Base-by-base conservation (phyloP, 768 basidiomycete species). In the Mycena crocata region DNA sequence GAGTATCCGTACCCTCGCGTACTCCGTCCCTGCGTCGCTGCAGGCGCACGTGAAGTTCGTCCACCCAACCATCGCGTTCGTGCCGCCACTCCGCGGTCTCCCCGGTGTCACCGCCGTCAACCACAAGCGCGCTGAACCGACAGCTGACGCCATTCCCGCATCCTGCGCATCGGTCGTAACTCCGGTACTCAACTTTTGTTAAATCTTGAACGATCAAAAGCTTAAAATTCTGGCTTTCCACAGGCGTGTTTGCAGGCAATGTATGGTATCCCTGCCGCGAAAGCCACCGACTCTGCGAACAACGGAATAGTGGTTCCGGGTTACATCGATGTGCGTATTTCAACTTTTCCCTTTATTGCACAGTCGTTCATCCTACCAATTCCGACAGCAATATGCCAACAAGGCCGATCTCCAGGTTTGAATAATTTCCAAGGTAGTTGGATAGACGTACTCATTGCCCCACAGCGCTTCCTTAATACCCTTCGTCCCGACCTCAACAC, bases 31-130 rank as follows among this genome's bases (percentile, higher is more conserved):
- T 0, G 83, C 78, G 28, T 54, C 73, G 32, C 58, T 87, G 51
- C 76, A 85, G 58, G 69, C 72, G 15, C 84, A 87, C 66, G 68
- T 87, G 54, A 83, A 84, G 21, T 72, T 85, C 35, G 74, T 87
- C 23, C 84, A 86, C 45, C 86, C 86, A 1, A 68, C 62, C 13
- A 24, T 58, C 23, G 40, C 62, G 23, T 69, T 69, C 39, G 17
- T 52, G 0, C 57, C 61, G 31, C 62, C 67, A 15, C 34, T 62
- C 40, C 21, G 28, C 39, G 44, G 58, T 2, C 9, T 23, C 13
- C 37, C 60, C 3, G n/a, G 50, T 1, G 31, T 62, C 21, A 45
- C 57, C 17, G 51, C 37, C 12, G 21, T 55, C 44, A 54, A 42
- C 32, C 28, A 35, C 30, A 32, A 28, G 37, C 55, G 46, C 57